phyloP scores from a whole-genome alignment of 192 early-diverging fungal species.

The Coemansia javaensis region DNA sequence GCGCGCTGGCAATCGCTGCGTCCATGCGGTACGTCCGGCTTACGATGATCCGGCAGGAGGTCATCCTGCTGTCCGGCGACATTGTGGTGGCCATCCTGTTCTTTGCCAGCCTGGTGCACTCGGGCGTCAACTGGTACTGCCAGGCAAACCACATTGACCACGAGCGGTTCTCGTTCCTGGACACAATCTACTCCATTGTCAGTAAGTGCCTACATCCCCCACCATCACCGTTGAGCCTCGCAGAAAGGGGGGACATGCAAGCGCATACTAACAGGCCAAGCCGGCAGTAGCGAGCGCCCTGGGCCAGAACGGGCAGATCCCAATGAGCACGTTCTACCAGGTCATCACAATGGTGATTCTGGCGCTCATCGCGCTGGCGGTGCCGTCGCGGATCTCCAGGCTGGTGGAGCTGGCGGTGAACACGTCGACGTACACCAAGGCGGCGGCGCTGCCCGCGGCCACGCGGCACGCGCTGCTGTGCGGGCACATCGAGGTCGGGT shows the following conservation, averaged over 20 bases:
- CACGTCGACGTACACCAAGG: conserved; percentile 39
- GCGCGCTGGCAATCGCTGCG: conserved; percentile 23
- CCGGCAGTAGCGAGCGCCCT: conserved; percentile 23
- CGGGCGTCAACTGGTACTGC: conserved; percentile 45
- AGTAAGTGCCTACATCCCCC: conserved; percentile 30
- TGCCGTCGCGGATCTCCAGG: conserved; percentile 35
- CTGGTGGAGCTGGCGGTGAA: conserved; percentile 39
- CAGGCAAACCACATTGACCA: conserved; percentile 19
- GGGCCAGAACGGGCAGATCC: conserved; percentile 31
- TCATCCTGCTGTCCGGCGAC: conserved; percentile 29
- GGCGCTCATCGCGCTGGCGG: conserved; percentile 37
- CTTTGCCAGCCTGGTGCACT: conserved; percentile 44
- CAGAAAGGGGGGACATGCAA: too few species aligned
- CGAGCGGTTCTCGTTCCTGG: conserved; percentile 33
- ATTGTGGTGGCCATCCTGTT: conserved; percentile 35
- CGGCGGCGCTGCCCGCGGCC: conserved; percentile 20
- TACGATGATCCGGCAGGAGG: conserved; percentile 33
- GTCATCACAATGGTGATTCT: conserved; percentile 44
- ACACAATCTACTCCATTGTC: conserved; percentile 48
- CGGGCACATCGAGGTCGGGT: conserved; percentile 36
- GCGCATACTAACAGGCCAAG: conserved; percentile 1
- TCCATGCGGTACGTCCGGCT: conserved; percentile 17
- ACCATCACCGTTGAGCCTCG: too few species aligned
- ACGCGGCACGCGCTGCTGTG: conserved; percentile 40
- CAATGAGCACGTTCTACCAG: conserved; percentile 37